Evolutionary conservation across 805 yeast genomes (phyloP), one percentile per base, ranked within the genome.

Genomic region (Hanseniaspora nectarophila): DNA sequence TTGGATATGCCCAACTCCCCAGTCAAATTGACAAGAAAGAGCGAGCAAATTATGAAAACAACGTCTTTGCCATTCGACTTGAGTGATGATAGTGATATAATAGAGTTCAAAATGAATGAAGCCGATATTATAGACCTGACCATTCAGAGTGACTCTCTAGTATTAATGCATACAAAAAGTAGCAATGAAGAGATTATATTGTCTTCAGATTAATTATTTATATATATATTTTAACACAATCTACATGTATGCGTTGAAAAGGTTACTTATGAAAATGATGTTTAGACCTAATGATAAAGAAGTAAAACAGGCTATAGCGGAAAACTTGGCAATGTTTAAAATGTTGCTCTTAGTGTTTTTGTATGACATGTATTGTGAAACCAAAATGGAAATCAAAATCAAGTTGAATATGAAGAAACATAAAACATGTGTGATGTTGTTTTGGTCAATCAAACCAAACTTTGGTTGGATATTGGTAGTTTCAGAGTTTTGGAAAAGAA

Each of bases 191-290:
- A 42, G 10, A 42, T 42, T 18, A 15, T 42, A 18, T 18, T 42
- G 18, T 28, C 31, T 9, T 42, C 45, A 18, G 45, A 42, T 42
- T 42, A 42, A 13, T 38, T 10, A 3, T 31, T 10, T 32, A 24
- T 32, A 15, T 43, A 43, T 43, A 33, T 24, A 24, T 8, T 35
- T 5, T 16, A 10, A 2, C 32, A 32, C 20, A 16, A 12, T 21
- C 26, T 45, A 45, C 12, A 49, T 34, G 31, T 49, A 49, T 4
- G 53, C 53, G 26, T 49, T 42, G 24, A 49, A 28, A n/a, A 49
- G 24, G 20, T 49, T 49, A 31, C 53, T 49, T 7, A 42, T 42
- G 37, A 49, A 49, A 13, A 49, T 49, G 15, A 49, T 42, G 10
- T 49, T 29, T 21, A 49, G 33, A 21, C 42, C 38, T 33, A 49